Evolutionary conservation across 2,329 filamentous ascomycete genomes (phyloP).

Genomic region (Botryotinia calthae): DNA sequence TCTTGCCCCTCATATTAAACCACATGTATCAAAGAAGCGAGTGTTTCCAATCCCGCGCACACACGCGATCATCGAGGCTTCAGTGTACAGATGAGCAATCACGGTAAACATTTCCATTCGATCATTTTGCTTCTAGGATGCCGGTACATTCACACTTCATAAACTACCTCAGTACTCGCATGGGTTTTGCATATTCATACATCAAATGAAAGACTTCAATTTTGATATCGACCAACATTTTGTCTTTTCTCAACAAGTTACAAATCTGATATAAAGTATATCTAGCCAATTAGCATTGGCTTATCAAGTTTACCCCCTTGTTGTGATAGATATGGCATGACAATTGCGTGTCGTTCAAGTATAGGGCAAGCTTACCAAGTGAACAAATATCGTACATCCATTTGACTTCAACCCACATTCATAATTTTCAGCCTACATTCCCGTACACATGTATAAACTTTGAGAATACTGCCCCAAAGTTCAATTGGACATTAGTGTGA

Average conservation of each 20-base stretch:
- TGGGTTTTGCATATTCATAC: not conserved
- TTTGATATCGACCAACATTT: not conserved
- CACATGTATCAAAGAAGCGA: not conserved
- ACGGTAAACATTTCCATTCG: not conserved
- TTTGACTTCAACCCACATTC: not conserved
- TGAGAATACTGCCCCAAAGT: not conserved
- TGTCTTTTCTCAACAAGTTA: not conserved
- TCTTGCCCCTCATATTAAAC: not conserved
- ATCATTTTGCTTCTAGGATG: not conserved
- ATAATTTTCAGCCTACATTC: not conserved
- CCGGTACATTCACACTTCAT: not conserved
- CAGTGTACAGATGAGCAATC: not conserved
- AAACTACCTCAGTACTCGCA: not conserved
- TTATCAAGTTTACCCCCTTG: not conserved
- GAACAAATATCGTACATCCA: not conserved
- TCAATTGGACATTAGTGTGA: not conserved
- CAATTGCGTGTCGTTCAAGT: not conserved
- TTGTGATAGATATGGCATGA: not conserved
- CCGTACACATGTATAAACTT: not conserved
- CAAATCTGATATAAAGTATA: not conserved
- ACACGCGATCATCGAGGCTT: constrained; percentile 2
- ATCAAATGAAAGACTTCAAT: not conserved
- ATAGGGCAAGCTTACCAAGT: not conserved
- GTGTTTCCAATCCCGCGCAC: constrained; percentile 2
- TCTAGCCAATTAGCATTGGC: not conserved